A percentile compares a stretch with the other conserved stretches of the same genome.
These are phyloP conservation scores for Syncephalastrum sp. DNA, from an alignment of 371 early-diverging fungal genomes.

Conservation along the genomic window DNA sequence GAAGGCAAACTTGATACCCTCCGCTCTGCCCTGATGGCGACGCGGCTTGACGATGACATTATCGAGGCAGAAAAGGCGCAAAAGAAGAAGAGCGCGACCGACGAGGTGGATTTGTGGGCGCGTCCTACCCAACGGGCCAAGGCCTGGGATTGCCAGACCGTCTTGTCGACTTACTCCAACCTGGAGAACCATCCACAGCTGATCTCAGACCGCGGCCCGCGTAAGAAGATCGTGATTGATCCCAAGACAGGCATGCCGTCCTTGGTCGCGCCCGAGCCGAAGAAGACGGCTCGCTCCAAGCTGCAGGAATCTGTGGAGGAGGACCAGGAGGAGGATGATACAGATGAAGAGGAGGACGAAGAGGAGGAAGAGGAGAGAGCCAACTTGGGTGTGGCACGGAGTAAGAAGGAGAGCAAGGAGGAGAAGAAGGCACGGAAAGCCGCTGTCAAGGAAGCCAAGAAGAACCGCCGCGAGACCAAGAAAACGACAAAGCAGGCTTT, in stretches of 20 bases:
- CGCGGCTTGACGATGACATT: constrained; percentile 31
- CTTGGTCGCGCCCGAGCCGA: constrained; percentile 42
- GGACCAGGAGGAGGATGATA: constrained; percentile 26
- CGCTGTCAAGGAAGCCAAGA: constrained; percentile 77
- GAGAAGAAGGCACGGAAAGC: constrained; percentile 89
- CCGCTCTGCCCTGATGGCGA: constrained; percentile 61
- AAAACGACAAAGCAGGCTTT: constrained; percentile 75
- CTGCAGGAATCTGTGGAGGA: constrained; percentile 16
- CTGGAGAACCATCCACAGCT: constrained; percentile 79
- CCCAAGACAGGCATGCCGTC: constrained; percentile 70
- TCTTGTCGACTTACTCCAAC: constrained; percentile 82
- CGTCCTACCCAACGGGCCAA: constrained; percentile 47
- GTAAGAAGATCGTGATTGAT: constrained; percentile 55
- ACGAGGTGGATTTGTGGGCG: constrained; percentile 8
- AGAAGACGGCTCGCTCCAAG: constrained; percentile 27
- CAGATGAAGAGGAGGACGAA: constrained; percentile 43
- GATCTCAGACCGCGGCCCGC: constrained; percentile 55
- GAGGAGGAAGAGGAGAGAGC: constrained; percentile 44
- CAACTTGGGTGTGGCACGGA: constrained; percentile 61
- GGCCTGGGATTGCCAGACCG: constrained; percentile 81
- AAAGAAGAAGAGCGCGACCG: constrained; percentile 19
- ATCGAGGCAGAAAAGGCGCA: constrained; percentile 28
- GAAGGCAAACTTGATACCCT: constrained; percentile 69
- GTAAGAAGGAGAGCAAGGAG: constrained; percentile 77
- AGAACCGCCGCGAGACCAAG: constrained; percentile 69